Percentiles rank a stretch among this genome's conserved stretches.
These are phyloP conservation scores for Podaxis rugospora DNA, from an alignment of 768 basidiomycete species.

Conservation along the genomic window DNA sequence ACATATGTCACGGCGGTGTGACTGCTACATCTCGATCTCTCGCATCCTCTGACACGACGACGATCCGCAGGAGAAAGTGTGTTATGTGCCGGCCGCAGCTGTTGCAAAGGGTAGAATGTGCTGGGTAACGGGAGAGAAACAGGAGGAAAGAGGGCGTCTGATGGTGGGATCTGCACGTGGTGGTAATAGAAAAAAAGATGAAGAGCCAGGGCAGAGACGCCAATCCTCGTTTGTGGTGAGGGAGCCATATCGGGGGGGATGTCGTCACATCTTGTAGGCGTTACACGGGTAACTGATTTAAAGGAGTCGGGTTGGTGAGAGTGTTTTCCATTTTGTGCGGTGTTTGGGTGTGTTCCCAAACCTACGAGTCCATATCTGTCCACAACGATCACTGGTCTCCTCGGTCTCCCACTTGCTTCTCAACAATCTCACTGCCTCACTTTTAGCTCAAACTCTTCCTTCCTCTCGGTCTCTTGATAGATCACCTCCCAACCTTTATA, in stretches of 20 bases:
- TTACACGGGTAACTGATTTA: conserved; percentile 6
- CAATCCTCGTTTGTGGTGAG: conserved; percentile 23
- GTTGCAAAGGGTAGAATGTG: background rate
- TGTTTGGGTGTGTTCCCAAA: background rate
- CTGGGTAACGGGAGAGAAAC: background rate
- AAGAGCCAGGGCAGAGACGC: conserved; percentile 16
- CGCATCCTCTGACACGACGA: background rate
- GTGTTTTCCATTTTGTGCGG: background rate
- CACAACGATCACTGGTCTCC: conserved; percentile 6
- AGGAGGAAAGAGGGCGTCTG: background rate
- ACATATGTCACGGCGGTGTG: conserved; percentile 1
- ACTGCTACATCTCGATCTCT: conserved; percentile 7
- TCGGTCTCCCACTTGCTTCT: conserved; percentile 1
- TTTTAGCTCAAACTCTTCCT: conserved; percentile 4
- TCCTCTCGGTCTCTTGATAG: conserved; percentile 5
- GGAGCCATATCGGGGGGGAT: conserved; percentile 5
- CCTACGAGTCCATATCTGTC: conserved; percentile 4
- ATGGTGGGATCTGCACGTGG: background rate
- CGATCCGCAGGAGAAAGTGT: background rate
- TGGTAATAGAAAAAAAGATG: background rate
- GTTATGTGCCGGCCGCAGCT: background rate
- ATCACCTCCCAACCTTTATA: conserved; percentile 8
- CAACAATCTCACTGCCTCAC: conserved; percentile 2
- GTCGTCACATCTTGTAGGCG: conserved; percentile 4
- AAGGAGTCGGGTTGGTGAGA: background rate